Evolutionary conservation across 2,329 filamentous ascomycete genomes (phyloP).

Genomic region (Arachnomyces sp.): DNA sequence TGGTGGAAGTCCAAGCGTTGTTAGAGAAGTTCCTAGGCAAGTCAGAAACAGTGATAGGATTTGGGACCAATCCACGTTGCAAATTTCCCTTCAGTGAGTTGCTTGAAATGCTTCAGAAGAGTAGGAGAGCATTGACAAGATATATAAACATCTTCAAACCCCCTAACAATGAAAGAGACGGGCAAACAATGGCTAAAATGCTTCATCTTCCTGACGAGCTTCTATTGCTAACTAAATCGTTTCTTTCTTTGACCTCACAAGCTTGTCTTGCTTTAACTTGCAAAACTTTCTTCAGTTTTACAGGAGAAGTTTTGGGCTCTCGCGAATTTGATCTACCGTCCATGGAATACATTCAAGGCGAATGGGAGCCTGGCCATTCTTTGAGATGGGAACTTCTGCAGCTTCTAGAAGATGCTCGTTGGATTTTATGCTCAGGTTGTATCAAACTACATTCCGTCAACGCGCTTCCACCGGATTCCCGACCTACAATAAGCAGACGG

Average conservation of each 20-base stretch:
- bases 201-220: conserved; percentile 1
- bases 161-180: too few species aligned
- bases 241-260: neutral
- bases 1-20: too few species aligned
- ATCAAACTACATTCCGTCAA: conserved; percentile 2
- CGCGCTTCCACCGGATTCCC: neutral
- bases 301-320: neutral
- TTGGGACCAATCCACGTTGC: too few species aligned
- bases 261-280: conserved; percentile 3
- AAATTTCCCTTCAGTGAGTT: too few species aligned
- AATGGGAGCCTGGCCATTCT: neutral
- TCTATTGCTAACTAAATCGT: neutral
- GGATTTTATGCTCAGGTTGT: conserved; percentile 2
- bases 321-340: conserved; percentile 1
- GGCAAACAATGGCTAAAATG: neutral
- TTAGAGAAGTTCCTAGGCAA: too few species aligned
- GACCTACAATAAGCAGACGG: too few species aligned
- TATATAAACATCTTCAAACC: too few species aligned
- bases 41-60: too few species aligned
- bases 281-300: conserved; percentile 1
- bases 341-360: neutral
- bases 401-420: conserved; percentile 1
- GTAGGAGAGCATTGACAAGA: too few species aligned
- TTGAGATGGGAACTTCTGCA: neutral
- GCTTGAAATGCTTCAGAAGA: too few species aligned